Conservation (phyloP, 345 rosid species). For the Barbarea vulgaris region DNA sequence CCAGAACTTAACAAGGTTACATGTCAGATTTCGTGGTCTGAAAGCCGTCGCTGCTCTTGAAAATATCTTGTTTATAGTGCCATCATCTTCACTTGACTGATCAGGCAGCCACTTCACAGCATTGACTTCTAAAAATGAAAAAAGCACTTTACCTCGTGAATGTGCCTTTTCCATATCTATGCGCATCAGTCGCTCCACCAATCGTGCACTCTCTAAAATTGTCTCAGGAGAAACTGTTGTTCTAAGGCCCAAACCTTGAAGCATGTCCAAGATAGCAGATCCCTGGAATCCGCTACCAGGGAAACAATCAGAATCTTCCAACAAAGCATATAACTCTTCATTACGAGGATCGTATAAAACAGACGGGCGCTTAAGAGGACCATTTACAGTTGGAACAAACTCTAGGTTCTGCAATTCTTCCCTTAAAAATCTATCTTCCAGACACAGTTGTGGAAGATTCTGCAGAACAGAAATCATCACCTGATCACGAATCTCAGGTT, state of each 20-base stretch:
- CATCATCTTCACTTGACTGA: conserved; percentile 64
- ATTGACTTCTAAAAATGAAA: conserved; percentile 86
- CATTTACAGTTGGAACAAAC: conserved; percentile 76
- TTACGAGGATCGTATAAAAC: conserved; percentile 84
- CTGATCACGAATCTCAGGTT: conserved; percentile 70
- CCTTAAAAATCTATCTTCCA: conserved; percentile 70
- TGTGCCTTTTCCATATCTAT: conserved; percentile 72
- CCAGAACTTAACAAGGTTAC: conserved; percentile 87
- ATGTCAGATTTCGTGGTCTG: conserved; percentile 72
- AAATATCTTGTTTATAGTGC: conserved; percentile 67
- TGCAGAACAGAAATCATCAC: conserved; percentile 81
- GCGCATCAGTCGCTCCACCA: conserved; percentile 69
- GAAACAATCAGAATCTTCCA: conserved; percentile 78
- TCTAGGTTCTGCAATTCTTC: conserved; percentile 73
- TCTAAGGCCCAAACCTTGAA: conserved; percentile 84
- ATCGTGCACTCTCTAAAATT: conserved; percentile 76
- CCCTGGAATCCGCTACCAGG: conserved; percentile 71
- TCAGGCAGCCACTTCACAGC: conserved; percentile 86
- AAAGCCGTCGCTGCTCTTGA: conserved; percentile 88
- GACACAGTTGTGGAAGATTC: conserved; percentile 78
- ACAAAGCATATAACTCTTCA: conserved; percentile 79
- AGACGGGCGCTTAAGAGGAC: conserved; percentile 64
- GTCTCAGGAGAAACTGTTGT: conserved; percentile 81
- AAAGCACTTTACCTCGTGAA: conserved; percentile 76
- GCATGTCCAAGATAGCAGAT: conserved; percentile 75